These are phyloP conservation scores for Viridothelium virens DNA, from an alignment of 495 filamentous ascomycete species.

Conservation along the genomic window DNA sequence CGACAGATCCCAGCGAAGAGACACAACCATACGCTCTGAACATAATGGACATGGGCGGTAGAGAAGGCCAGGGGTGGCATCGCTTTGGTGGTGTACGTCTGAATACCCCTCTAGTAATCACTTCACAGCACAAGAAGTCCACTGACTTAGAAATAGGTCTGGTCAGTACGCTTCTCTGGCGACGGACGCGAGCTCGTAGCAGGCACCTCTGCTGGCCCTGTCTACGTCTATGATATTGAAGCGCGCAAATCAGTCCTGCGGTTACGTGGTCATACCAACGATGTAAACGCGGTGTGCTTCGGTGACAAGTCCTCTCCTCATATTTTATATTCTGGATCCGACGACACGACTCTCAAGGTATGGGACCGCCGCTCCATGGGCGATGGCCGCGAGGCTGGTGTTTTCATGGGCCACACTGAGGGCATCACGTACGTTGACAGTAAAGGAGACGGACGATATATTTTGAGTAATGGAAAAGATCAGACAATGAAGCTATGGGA, in stretches of 20 bases:
- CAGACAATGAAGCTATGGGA: constrained; percentile 99
- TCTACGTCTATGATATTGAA: constrained; percentile 93
- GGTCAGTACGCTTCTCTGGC: constrained; percentile 86
- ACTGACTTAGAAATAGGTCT: constrained; percentile 47
- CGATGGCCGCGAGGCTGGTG: constrained; percentile 78
- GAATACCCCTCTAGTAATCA: not conserved
- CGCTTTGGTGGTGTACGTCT: constrained; percentile 20
- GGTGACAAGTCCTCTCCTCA: constrained; percentile 84
- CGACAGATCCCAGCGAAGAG: constrained; percentile 73
- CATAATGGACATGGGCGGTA: constrained; percentile 48
- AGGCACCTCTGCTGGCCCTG: constrained; percentile 67
- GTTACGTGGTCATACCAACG: constrained; percentile 70
- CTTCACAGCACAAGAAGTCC: not conserved
- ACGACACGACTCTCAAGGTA: constrained; percentile 88
- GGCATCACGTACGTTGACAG: constrained; percentile 92
- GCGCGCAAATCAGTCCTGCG: constrained; percentile 61
- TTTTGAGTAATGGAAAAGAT: constrained; percentile 90
- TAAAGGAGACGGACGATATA: constrained; percentile 92
- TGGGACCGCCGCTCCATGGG: constrained; percentile 92
- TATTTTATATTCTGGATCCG: constrained; percentile 92
- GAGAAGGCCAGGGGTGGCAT: constrained; percentile 32
- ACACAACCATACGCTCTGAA: constrained; percentile 71
- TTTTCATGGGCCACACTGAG: constrained; percentile 90
- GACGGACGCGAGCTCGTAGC: constrained; percentile 89
- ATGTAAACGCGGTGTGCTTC: constrained; percentile 97